A percentile compares a stretch with the other conserved stretches of the same genome.
Conservation (phyloP, 1,139 yeast species). For the Lodderomyces metapsilosis region DNA sequence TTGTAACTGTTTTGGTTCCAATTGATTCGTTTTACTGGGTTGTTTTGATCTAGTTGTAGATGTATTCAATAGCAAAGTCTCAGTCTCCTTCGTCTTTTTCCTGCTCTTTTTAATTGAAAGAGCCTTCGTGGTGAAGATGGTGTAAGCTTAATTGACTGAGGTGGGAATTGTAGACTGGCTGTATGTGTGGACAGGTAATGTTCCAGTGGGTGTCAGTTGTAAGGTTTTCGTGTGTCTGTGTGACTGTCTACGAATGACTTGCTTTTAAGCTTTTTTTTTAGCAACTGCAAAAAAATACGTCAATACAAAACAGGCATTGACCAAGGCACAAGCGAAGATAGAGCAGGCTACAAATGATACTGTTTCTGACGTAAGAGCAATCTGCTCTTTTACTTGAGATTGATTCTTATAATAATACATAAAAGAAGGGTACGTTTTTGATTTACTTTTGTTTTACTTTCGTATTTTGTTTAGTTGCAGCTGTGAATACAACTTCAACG, state of each 20-base stretch:
- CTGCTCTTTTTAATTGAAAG: background rate
- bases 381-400: too few relatives aligned
- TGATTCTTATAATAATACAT: background rate
- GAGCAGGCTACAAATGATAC: too few relatives aligned
- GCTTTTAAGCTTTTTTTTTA: background rate
- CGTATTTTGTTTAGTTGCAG: conserved; percentile 7
- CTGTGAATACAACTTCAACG: conserved; percentile 6
- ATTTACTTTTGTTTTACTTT: background rate
- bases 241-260: background rate
- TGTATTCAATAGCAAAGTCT: conserved; percentile 2
- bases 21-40: background rate
- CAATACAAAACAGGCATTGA: too few relatives aligned
- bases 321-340: too few relatives aligned
- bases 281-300: background rate
- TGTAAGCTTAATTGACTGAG: too few relatives aligned
- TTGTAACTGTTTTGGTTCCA: background rate
- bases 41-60: background rate
- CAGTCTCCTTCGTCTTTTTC: background rate
- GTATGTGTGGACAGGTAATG: too few relatives aligned
- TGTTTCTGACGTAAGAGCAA: too few relatives aligned
- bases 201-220: too few relatives aligned
- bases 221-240: too few relatives aligned
- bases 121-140: background rate
- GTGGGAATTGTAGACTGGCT: too few relatives aligned
- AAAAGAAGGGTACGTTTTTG: background rate